These are phyloP conservation scores for Cicer arietinum DNA, from an alignment of 306 rosid species.

Conservation along the genomic window DNA sequence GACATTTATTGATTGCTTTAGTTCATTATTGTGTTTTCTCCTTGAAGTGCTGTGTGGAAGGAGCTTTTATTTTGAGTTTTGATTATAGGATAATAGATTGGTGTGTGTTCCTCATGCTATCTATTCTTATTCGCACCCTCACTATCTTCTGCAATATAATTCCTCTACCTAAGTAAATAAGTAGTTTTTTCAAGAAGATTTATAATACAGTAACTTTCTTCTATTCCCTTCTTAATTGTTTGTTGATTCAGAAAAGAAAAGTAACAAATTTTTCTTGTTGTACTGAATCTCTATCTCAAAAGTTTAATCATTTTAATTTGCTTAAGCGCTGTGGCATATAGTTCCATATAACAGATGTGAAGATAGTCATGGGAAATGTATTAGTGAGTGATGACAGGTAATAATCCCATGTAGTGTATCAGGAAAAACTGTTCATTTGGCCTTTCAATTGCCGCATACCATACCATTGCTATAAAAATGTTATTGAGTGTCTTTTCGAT, in stretches of 20 bases:
- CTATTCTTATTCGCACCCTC: constrained; percentile 10
- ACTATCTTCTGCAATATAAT: constrained; percentile 3
- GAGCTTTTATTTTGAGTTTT: constrained; percentile 28
- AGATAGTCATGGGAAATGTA: constrained; percentile 1
- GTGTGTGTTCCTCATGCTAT: constrained; percentile 20
- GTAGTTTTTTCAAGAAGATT: background rate
- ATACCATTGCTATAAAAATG: background rate
- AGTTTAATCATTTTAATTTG: constrained; percentile 24
- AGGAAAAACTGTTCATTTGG: constrained; percentile 3
- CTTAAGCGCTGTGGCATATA: constrained; percentile 26
- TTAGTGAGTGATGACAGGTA: constrained; percentile 9
- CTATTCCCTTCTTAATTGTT: constrained; percentile 10
- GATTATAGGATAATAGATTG: constrained; percentile 39
- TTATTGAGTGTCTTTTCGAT: constrained; percentile 28
- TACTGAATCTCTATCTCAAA: constrained; percentile 1
- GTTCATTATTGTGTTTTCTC: background rate
- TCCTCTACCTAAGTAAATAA: constrained; percentile 13
- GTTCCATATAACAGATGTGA: constrained; percentile 4
- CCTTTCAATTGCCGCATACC: background rate
- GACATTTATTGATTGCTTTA: constrained; percentile 7
- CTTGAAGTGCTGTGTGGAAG: constrained; percentile 12
- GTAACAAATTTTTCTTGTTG: background rate
- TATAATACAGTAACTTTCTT: background rate
- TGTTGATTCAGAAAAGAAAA: background rate
- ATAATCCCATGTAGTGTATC: background rate